Evolutionary conservation across 208 protist species (phyloP), one percentile per base, ranked within the genome.

Genomic region (Trypanosoma mega): DNA sequence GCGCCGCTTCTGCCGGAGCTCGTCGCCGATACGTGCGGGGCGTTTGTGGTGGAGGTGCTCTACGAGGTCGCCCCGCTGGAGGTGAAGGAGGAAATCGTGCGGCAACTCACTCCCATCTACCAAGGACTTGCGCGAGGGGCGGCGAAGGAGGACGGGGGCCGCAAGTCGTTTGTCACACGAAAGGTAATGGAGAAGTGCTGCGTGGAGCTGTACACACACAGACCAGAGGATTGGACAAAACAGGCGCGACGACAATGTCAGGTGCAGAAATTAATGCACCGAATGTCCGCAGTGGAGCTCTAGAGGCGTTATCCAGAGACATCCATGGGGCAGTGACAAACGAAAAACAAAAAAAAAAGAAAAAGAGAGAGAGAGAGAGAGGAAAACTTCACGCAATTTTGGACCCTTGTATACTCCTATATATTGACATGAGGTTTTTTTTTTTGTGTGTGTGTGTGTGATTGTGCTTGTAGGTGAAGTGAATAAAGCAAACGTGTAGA

Each of bases 171-270:
- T n/a, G 81, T 92, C 27, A 63, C 78, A 2, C 75, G 74, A 18
- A 93, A 96, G 68, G 82, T 96, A n/a, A 76, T 93, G 58, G 66
- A 63, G n/a, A 86, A 84, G 68, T 93, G 84, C 61, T 91, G 76
- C 51, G 90, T 96, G 24, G 86, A 96, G 76, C 78, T 93, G 62
- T 93, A 94, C 75, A 63, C 87, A 20, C 81, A 93, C 44, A 80
- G 90, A 23, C 78, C 68, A 31, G 87, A 92, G 7, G 90, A 96
- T 45, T 96, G 90, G 87, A 9, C 14, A 23, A 92, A 92, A 57
- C 47, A 86, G 39, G 90, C 87, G 24, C 47, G 78, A 52, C 86
- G 85, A 34, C 84, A 93, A 57, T 80, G 68, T 26, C 86, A 91
- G 65, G 82, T 91, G 53, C 85, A 90, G 65, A 70, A 71, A 21